Base-by-base conservation (phyloP, 192 early-diverging fungal species). In the Backusella tarrabulga region DNA sequence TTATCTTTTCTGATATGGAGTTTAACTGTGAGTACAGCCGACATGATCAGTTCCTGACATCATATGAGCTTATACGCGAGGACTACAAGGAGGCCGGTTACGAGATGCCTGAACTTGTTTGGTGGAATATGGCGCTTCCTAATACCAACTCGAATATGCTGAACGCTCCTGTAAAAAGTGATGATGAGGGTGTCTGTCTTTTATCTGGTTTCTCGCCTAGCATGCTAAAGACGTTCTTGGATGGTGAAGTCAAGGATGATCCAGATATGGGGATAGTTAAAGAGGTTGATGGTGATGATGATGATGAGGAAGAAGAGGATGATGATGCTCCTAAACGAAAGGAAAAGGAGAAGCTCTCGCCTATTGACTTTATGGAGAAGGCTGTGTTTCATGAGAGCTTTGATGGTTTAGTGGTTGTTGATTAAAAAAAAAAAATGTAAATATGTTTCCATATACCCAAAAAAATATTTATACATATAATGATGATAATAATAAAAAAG, bases 1-100 rank as follows among this genome's bases (percentile, higher is more conserved):
- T 88, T 50, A 69, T 88, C 19, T 84, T 88, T 32, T 81, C 86
- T 1, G 87, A 88, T 56, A 88, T 88, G 87, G 82, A 88, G 63
- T 88, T 88, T 71, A 78, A 88, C n/a, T 11, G 9, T 21, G 6
- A 34, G 3, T 41, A 34, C 29, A 40, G 38, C 15, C 32, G 32
- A 3, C 74, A 56, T 17, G 74, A 52, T 0, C 67, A 78, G 21
- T 40, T 71, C 41, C 42, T 73, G 9, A 88, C 87, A 15, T 83
- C 83, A 7, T 87, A 84, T 71, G 60, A 79, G 7, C 56, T 73
- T 52, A 69, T 85, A 9, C 72, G 69, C 34, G 42, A 40, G 6
- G 54, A 71, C 11, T 88, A 85, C 66, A 68, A 74, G 12, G 32
- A 29, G 0, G 84, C 84, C 0, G 87, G 87, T 0, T 88, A 87